phyloP scores from a whole-genome alignment of 2,329 filamentous ascomycete species.

The Fonsecaea nubica region DNA sequence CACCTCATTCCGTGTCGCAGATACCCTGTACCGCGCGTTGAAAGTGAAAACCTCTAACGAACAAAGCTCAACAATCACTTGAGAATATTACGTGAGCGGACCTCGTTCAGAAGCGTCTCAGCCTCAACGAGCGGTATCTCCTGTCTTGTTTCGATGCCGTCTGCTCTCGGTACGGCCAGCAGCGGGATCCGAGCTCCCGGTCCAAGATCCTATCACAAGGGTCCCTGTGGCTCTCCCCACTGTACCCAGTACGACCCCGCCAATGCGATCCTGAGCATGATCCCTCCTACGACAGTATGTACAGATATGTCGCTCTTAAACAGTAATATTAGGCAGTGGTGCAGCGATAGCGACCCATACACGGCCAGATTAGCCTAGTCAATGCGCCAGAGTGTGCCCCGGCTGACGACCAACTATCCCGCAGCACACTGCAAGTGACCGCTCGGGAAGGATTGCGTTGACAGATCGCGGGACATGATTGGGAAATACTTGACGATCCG shows the following conservation, averaged over 20 bases:
- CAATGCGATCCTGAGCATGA: background rate
- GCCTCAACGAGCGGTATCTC: background rate
- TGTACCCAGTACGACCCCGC: background rate
- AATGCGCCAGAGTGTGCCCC: background rate
- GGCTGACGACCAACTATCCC: background rate
- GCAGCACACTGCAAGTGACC: background rate
- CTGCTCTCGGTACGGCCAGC: background rate
- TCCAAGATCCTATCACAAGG: background rate
- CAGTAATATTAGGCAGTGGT: background rate
- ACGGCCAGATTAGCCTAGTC: background rate
- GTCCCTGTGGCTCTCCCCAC: background rate
- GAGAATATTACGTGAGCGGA: background rate
- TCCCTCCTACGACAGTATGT: background rate
- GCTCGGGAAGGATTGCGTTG: background rate
- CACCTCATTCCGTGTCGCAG: background rate
- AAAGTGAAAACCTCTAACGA: background rate
- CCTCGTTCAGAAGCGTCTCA: background rate
- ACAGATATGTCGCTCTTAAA: background rate
- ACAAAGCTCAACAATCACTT: background rate
- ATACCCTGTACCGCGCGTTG: background rate
- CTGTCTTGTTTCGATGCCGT: background rate
- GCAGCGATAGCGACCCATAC: background rate
- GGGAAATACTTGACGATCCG: background rate
- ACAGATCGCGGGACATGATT: background rate
- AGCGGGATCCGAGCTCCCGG: background rate